A percentile compares a stretch with the other conserved stretches of the same genome.
phyloP scores from a whole-genome alignment of 768 basidiomycete genomes.

The Pluteus cervinus region DNA sequence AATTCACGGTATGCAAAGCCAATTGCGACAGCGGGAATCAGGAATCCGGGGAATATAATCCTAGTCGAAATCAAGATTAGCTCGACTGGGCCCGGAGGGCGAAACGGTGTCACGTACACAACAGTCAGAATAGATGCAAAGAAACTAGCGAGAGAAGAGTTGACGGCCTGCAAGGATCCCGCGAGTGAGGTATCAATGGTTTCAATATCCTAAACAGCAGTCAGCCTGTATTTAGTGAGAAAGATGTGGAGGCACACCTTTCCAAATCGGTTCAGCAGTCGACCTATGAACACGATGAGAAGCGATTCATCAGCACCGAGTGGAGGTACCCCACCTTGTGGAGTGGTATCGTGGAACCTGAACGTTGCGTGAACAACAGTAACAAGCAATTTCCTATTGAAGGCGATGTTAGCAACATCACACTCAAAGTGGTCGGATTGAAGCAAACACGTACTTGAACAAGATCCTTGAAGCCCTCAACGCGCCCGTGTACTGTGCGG shows the following conservation, averaged over 20 bases:
- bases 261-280: constrained; percentile 83
- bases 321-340: too few relatives aligned
- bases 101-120: too few relatives aligned
- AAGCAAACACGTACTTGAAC: constrained; percentile 26
- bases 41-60: constrained; percentile 75
- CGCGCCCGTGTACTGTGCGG: constrained; percentile 59
- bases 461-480: constrained; percentile 39
- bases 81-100: too few relatives aligned
- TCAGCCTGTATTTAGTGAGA: constrained; percentile 4
- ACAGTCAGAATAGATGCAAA: constrained; percentile 70
- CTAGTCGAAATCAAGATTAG: too few relatives aligned
- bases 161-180: constrained; percentile 66
- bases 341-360: constrained; percentile 80
- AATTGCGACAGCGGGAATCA: constrained; percentile 70
- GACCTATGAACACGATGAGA: too few relatives aligned
- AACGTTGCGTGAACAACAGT: constrained; percentile 79
- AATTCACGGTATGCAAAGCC: constrained; percentile 68
- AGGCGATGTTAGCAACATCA: constrained; percentile 20
- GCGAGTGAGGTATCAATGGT: constrained; percentile 77
- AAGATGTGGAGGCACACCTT: constrained; percentile 44
- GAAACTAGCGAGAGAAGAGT: constrained; percentile 72
- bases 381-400: constrained; percentile 51
- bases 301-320: too few relatives aligned
- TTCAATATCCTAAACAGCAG: constrained; percentile 58
- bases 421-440: constrained; percentile 21